Conservation (phyloP, 345 rosid genomes). For the Cardiospermum halicacabum region DNA sequence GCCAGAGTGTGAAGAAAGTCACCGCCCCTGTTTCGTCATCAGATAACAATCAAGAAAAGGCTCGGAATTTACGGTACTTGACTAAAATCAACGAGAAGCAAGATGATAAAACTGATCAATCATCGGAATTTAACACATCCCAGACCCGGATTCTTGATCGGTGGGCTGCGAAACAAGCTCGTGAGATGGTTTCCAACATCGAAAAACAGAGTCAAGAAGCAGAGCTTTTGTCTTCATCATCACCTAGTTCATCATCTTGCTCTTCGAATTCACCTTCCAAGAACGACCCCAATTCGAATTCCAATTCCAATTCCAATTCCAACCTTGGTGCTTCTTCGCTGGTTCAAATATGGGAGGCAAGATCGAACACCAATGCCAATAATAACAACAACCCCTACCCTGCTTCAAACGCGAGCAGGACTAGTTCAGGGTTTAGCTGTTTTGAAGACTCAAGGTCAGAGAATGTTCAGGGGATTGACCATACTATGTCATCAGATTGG, state of each 20-base stretch:
- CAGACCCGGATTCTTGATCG: conserved; percentile 33
- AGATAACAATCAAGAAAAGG: background rate
- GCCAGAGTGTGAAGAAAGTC: background rate
- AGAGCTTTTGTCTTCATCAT: conserved; percentile 4
- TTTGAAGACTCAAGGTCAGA: conserved; percentile 1
- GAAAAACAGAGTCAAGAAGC: conserved; percentile 32
- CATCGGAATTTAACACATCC: conserved; percentile 9
- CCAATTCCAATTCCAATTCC: background rate
- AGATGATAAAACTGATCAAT: conserved; percentile 8
- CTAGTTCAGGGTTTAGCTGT: conserved; percentile 17
- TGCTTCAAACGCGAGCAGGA: conserved; percentile 23
- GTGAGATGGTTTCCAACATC: conserved; percentile 29
- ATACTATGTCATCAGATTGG: conserved; percentile 30
- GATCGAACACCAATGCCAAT: conserved; percentile 37
- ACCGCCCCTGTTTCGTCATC: conserved; percentile 5
- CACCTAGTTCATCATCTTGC: conserved; percentile 10
- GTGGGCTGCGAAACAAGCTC: conserved; percentile 42
- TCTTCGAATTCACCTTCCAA: conserved; percentile 6
- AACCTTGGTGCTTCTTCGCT: conserved; percentile 70
- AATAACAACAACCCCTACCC: conserved; percentile 27
- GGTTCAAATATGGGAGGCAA: conserved; percentile 92
- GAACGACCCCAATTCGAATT: no score
- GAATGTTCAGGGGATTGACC: background rate
- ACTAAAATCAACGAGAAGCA: conserved; percentile 10
- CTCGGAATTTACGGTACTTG: conserved; percentile 7